A percentile compares a stretch with the other conserved stretches of the same genome.
Conservation (phyloP, 1,284 basidiomycete genomes). For the Singerocomus inundabilis region DNA sequence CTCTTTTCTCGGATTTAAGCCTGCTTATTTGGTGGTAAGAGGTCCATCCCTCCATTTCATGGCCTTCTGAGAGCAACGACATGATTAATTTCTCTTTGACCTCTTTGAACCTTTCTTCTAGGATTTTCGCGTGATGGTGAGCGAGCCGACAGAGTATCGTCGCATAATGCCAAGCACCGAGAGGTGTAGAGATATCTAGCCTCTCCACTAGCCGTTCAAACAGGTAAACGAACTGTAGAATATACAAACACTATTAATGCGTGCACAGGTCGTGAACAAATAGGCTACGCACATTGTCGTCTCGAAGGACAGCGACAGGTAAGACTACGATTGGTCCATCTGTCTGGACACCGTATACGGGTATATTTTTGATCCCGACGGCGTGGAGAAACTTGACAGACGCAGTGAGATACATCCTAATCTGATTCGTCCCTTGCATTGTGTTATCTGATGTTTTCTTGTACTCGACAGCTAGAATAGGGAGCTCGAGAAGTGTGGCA, state of each 20-base stretch:
- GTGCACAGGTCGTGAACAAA: accelerated
- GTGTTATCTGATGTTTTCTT: background rate
- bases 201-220: no score
- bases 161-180: conserved; percentile 9
- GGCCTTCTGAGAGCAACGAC: background rate
- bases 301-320: conserved; percentile 6
- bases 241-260: background rate
- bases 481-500: conserved; percentile 2
- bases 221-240: conserved; percentile 5
- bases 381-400: conserved; percentile 13
- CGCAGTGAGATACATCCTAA: conserved; percentile 13
- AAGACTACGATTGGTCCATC: conserved; percentile 6
- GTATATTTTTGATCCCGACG: conserved; percentile 1
- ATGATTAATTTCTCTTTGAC: background rate
- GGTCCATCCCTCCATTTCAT: background rate
- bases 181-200: no score
- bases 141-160: no score
- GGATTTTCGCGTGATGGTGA: conserved; percentile 2
- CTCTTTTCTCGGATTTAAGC: no score
- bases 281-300: conserved; percentile 3
- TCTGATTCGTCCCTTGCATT: conserved; percentile 7
- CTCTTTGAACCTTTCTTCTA: conserved; percentile 3
- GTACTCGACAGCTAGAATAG: conserved; percentile 9
- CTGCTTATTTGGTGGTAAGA: background rate
- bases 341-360: conserved; percentile 9